These are phyloP conservation scores for Nothophytophthora sp. DNA, from an alignment of 352 stramenopile species.

Conservation along the genomic window DNA sequence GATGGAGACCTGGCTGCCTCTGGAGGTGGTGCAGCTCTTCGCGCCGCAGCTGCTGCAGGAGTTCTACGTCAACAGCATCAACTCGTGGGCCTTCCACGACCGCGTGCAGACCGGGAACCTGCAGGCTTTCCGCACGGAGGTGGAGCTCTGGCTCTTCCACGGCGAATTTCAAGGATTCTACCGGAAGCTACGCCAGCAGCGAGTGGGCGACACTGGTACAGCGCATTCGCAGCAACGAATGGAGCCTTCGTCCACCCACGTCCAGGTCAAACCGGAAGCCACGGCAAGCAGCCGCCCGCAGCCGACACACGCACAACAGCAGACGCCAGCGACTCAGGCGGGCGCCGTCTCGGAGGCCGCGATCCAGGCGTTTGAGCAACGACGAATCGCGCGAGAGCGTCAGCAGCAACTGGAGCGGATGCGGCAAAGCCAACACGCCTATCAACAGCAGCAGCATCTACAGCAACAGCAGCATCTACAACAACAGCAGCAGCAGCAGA, in stretches of 20 bases:
- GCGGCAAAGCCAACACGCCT: conserved; percentile 6
- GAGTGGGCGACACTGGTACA: not conserved
- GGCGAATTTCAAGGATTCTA: conserved; percentile 70
- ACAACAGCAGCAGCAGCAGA: conserved; percentile 9
- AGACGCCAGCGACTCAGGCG: conserved; percentile 3
- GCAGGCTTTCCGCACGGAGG: conserved; percentile 47
- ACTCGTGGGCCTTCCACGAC: conserved; percentile 65
- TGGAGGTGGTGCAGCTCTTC: conserved; percentile 53
- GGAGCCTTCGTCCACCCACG: not conserved
- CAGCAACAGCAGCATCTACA: conserved; percentile 7
- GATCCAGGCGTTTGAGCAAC: conserved; percentile 30
- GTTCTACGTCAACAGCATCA: conserved; percentile 80
- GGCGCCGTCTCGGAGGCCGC: conserved; percentile 26
- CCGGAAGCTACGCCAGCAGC: conserved; percentile 32
- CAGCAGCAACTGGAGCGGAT: conserved; percentile 13
- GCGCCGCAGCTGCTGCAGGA: conserved; percentile 55
- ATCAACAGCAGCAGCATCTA: conserved; percentile 16
- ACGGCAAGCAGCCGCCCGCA: not conserved
- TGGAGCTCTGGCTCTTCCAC: conserved; percentile 77
- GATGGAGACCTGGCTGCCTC: conserved; percentile 67
- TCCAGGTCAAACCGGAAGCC: conserved; percentile 27
- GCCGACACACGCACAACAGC: not conserved
- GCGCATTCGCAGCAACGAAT: conserved; percentile 13
- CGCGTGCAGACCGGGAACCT: conserved; percentile 47
- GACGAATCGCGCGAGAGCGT: conserved; percentile 28